A percentile compares a stretch with the other conserved stretches of the same genome.
Evolutionary conservation across 257 asterid genomes (phyloP).

Genomic region (Fraxinus cuspidata): DNA sequence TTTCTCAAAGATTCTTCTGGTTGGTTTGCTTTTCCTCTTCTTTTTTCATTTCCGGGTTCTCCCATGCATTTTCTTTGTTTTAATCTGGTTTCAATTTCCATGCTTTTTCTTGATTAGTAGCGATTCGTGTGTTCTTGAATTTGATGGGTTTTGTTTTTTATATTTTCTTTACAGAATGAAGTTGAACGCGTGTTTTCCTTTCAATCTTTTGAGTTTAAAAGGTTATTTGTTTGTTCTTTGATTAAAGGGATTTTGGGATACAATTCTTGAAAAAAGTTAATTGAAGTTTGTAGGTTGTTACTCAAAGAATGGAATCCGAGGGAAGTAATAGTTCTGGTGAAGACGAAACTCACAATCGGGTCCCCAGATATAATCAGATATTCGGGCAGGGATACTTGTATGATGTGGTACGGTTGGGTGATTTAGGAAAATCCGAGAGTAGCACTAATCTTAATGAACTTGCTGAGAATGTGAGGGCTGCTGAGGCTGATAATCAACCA

Average conservation of each 20-base stretch:
- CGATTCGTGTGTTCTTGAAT: constrained; percentile 24
- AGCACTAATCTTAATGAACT: constrained; percentile 94
- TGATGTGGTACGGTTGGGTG: constrained; percentile 84
- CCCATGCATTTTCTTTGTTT: constrained; percentile 34
- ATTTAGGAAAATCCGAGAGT: constrained; percentile 66
- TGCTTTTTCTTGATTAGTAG: constrained; percentile 20
- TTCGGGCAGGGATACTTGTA: constrained; percentile 71
- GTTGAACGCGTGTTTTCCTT: constrained; percentile 29
- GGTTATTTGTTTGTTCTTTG: constrained; percentile 17
- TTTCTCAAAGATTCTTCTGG: constrained; percentile 33
- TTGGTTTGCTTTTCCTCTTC: constrained; percentile 18
- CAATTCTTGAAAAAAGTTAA: constrained; percentile 25
- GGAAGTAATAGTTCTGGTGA: constrained; percentile 53
- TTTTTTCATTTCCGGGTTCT: constrained; percentile 7
- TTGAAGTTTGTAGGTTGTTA: constrained; percentile 30
- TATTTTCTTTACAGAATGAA: constrained; percentile 19
- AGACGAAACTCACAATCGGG: constrained; percentile 27
- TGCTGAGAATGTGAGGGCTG: constrained; percentile 66
- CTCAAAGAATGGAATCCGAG: constrained; percentile 71
- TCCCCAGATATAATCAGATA: constrained; percentile 43
- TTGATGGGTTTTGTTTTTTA: constrained; percentile 21
- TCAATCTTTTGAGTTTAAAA: constrained; percentile 27
- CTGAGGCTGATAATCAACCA: constrained; percentile 55
- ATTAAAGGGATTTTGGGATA: constrained; percentile 24
- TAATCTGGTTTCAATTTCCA: constrained; percentile 27